phyloP scores from a whole-genome alignment of 2,329 filamentous ascomycete genomes.

The Hypoxylon sp. region DNA sequence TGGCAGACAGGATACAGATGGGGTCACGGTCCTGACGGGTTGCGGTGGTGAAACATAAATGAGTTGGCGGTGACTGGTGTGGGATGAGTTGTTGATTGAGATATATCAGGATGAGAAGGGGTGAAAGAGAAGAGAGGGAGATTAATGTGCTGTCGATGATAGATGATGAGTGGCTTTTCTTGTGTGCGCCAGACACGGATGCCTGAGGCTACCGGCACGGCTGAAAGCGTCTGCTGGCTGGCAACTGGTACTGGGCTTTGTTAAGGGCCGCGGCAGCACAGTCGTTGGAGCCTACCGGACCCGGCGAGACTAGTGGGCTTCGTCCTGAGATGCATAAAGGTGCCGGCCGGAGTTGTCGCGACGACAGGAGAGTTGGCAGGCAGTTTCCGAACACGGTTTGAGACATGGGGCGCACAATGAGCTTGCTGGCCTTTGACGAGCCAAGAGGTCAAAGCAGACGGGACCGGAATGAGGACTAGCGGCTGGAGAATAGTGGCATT shows the following conservation, averaged over 20 bases:
- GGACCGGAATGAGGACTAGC: constrained; percentile 25
- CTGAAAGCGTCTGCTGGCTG: constrained; percentile 38
- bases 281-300: constrained; percentile 32
- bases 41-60: constrained; percentile 14
- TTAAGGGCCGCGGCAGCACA: constrained; percentile 11
- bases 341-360: constrained; percentile 31
- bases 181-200: constrained; percentile 21
- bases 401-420: constrained; percentile 33
- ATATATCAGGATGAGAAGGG: not conserved
- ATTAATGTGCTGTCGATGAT: constrained; percentile 14
- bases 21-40: not conserved
- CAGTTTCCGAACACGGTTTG: constrained; percentile 39
- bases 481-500: constrained; percentile 1
- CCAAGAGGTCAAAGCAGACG: constrained; percentile 25
- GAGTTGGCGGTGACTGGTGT: not conserved
- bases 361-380: constrained; percentile 23
- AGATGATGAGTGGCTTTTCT: constrained; percentile 38
- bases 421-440: constrained; percentile 24
- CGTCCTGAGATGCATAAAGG: constrained; percentile 34
- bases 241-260: constrained; percentile 34
- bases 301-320: constrained; percentile 33
- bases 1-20: constrained; percentile 4
- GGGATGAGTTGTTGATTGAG: not conserved
- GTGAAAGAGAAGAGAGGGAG: not conserved
- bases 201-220: constrained; percentile 10